Percentiles rank a stretch among this genome's conserved stretches.
These are phyloP conservation scores for Clausena lansium DNA, from an alignment of 345 rosid genomes.

Conservation along the genomic window DNA sequence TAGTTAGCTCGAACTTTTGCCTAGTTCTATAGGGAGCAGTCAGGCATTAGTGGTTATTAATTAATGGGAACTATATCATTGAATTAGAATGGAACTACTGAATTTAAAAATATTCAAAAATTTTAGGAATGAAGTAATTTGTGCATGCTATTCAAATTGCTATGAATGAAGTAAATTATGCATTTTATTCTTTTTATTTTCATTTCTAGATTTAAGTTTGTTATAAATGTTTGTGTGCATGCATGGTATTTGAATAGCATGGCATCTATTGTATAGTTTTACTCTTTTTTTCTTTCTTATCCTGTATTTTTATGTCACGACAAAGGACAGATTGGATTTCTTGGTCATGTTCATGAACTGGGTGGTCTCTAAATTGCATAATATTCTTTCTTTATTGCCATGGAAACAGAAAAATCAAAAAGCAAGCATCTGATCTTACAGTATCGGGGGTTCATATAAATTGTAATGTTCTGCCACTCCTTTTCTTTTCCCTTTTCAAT, in stretches of 20 bases:
- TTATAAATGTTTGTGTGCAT: background rate
- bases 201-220: background rate
- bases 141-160: too few species aligned
- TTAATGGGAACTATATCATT: background rate
- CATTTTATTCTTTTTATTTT: background rate
- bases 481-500: background rate
- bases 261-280: background rate
- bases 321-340: slow-evolving; percentile 3
- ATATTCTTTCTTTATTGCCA: background rate
- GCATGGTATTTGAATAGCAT: background rate
- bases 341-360: background rate
- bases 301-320: background rate
- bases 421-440: background rate
- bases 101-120: background rate
- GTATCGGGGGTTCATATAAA: background rate
- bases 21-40: background rate
- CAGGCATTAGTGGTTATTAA: background rate
- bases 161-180: background rate
- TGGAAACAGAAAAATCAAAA: background rate
- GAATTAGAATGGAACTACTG: background rate
- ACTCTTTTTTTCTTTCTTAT: background rate
- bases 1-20: background rate
- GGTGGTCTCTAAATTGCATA: background rate
- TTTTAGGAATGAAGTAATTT: too few species aligned
- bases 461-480: background rate